phyloP scores from a whole-genome alignment of 441 rosid genomes.

The Biscutella laevigata region DNA sequence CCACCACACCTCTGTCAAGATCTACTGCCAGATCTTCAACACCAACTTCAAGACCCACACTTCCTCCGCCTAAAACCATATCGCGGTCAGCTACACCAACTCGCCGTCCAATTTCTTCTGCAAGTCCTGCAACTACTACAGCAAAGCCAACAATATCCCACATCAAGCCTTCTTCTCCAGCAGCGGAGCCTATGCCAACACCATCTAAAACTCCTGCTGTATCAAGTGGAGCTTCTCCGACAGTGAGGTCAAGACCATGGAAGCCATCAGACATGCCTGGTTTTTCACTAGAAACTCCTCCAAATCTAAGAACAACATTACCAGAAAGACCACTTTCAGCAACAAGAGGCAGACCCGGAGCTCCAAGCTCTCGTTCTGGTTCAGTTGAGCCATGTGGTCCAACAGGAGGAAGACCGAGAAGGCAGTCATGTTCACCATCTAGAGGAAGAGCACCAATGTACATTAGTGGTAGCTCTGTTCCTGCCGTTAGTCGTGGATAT shows the following conservation, averaged over 20 bases:
- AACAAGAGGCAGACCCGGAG: constrained; percentile 93
- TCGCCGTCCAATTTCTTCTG: constrained; percentile 55
- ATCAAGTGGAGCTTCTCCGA: constrained; percentile 68
- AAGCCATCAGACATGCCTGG: constrained; percentile 98
- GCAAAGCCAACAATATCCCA: constrained; percentile 42
- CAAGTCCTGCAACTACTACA: constrained; percentile 39
- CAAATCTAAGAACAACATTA: constrained; percentile 76
- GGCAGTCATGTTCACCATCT: constrained; percentile 94
- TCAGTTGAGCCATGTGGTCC: constrained; percentile 65
- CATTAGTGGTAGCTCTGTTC: constrained; percentile 84
- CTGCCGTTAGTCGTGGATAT: constrained; percentile 56
- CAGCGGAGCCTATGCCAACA: constrained; percentile 34
- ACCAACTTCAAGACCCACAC: constrained; percentile 65
- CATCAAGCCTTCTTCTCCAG: constrained; percentile 44
- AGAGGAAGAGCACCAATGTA: constrained; percentile 66
- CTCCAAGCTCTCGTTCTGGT: constrained; percentile 73
- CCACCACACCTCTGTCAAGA: constrained; percentile 63
- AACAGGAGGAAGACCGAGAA: constrained; percentile 54
- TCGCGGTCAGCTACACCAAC: constrained; percentile 83
- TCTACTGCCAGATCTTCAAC: constrained; percentile 72
- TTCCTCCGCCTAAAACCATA: constrained; percentile 54
- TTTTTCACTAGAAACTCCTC: constrained; percentile 88
- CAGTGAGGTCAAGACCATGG: constrained; percentile 79
- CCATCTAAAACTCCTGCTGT: constrained; percentile 44
- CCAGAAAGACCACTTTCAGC: constrained; percentile 88